Base-by-base conservation (phyloP, 163 green algal genomes). In the Scenedesmus sp. region DNA sequence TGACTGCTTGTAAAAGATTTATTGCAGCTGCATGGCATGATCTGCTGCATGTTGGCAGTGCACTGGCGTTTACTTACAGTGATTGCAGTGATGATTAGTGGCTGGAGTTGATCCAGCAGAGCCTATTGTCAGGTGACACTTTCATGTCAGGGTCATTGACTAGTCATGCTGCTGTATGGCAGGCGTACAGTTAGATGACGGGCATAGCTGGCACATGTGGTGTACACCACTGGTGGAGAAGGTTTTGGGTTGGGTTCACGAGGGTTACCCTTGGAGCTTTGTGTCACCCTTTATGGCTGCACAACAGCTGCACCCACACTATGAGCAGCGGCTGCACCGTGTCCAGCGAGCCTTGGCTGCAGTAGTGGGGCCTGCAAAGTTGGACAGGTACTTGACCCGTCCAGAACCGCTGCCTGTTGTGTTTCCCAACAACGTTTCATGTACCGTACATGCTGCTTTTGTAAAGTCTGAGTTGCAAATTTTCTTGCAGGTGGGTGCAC, bases 391-490 rank as follows among this genome's bases (percentile, higher is more conserved):
- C 49, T 42, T 88, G 56, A 12, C 15, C 15, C 7, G 56, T 61
- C 7, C 37, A 56, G 40, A 43, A 26, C 59, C 83, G 7, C 40
- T 51, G 22, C 83, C 83, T 81, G 59, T 88, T 43, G 59, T 88
- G 56, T 88, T 88, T 61, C 83, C 59, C 35, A 88, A 88, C 68
- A 80, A 88, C 20, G 37, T 49, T 40, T 88, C 83, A 65, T 80
- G 37, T 24, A 1, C 20, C 22, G 40, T 81, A 56, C 37, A 88
- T 81, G 35, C 56, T 81, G 59, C 42, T 33, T 81, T 88, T 88
- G 83, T 88, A 20, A 6, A n/a, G 7, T 65, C 56, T 42, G 83
- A 88, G 3, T 30, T 88, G 22, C 59, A 80, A 22, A 88, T 42
- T 59, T 88, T 76, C 73, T 46, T 88, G 35, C 35, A 18, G 9